Evolutionary conservation across 2,329 filamentous ascomycete genomes (phyloP), one percentile per base, ranked within the genome.

Genomic region (Juglanconis sp.): DNA sequence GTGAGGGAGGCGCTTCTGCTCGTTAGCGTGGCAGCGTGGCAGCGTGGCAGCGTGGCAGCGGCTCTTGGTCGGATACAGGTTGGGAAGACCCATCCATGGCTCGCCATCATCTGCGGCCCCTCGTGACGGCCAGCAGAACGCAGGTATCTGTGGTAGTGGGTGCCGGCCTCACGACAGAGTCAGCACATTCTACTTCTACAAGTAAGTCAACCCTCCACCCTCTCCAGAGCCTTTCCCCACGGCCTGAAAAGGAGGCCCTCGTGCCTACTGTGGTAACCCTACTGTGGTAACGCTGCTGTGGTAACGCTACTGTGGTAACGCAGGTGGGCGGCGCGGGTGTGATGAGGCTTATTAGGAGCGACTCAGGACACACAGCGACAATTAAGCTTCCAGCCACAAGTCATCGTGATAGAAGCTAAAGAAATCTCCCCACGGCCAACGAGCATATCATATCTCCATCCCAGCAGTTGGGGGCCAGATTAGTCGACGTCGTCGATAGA

Each of bases 41-140:
- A 53, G 36, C 47, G 38, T 24, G 17, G 44, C 13, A 17, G 8
- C 5, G n/a, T 30, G n/a, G 24, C 38, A 36, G 42, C 17, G 32
- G 40, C 40, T n/a, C 30, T 9, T 46, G 10, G 31, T 31, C 53
- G 44, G 11, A 30, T 47, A 47, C n/a, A 36, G 42, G 13, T 47
- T 24, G 5, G 40, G 42, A 55, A 36, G 30, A 34, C 52, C 32
- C 52, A 30, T 8, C 24, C 15, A 32, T 15, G 46, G 46, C 55
- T 51, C 40, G 24, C 55, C 42, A 57, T 53, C 57, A 60, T 57
- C 61, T 61, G 61, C 61, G 61, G 58, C 58, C 61, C 44, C 61
- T 63, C 61, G 58, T 63, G 61, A 60, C 57, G 57, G 34, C 61
- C 61, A 55, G n/a, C 42, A 36, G 42, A 49, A 63, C 57, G 61